A percentile compares a stretch with the other conserved stretches of the same genome.
These are phyloP conservation scores for Vigna radiata DNA, from an alignment of 306 rosid species.

Conservation along the genomic window DNA sequence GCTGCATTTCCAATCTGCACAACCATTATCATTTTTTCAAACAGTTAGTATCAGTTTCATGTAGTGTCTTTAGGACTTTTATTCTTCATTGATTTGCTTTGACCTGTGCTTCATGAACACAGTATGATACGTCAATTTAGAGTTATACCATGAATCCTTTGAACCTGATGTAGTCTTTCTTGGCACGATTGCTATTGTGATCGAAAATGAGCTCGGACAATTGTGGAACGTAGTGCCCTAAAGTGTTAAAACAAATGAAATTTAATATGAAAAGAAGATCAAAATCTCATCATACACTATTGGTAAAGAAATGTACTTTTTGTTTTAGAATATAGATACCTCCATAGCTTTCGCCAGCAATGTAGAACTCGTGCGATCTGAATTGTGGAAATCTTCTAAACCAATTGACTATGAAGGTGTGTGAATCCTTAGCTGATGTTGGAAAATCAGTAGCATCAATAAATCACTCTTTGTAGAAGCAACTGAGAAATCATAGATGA, in stretches of 20 bases:
- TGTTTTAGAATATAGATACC: conserved; percentile 47
- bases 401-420: conserved; percentile 74
- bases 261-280: neutral
- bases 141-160: conserved; percentile 70
- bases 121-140: neutral
- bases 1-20: conserved; percentile 63
- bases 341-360: conserved; percentile 94
- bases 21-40: neutral
- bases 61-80: neutral
- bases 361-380: conserved; percentile 79
- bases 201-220: conserved; percentile 71
- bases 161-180: conserved; percentile 61
- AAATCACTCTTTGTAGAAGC: neutral
- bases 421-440: conserved; percentile 74
- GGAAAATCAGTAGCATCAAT: neutral
- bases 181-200: conserved; percentile 42
- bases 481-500: neutral
- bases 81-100: neutral
- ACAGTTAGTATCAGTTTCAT: too few species aligned
- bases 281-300: neutral
- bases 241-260: neutral
- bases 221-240: conserved; percentile 94
- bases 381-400: conserved; percentile 77
- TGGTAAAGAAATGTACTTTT: neutral
- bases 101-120: neutral